phyloP scores from a whole-genome alignment of 495 filamentous ascomycete species.

The Copromyces sp. region DNA sequence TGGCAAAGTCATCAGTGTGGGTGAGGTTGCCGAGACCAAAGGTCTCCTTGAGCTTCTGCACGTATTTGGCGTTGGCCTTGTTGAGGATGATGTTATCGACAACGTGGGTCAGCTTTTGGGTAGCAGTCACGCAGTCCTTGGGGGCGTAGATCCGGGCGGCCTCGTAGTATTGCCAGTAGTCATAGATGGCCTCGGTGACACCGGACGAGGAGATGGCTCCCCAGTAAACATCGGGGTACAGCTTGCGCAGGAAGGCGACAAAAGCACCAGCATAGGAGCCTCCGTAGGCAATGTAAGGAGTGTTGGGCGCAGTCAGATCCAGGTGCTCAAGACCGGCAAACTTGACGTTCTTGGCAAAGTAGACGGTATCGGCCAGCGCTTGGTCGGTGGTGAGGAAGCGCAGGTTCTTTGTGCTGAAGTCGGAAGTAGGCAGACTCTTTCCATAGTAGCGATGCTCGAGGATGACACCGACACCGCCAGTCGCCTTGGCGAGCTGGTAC shows the following conservation, averaged over 20 bases:
- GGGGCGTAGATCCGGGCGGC: slow-evolving; percentile 46
- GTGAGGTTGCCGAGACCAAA: slow-evolving; percentile 52
- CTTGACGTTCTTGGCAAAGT: slow-evolving; percentile 57
- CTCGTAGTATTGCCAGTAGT: slow-evolving; percentile 64
- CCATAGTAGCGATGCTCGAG: slow-evolving; percentile 72
- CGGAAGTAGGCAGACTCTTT: slow-evolving; percentile 43
- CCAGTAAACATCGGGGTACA: slow-evolving; percentile 60
- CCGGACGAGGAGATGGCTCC: slow-evolving; percentile 62
- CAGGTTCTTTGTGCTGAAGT: slow-evolving; percentile 54
- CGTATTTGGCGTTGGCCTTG: slow-evolving; percentile 30
- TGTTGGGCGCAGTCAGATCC: slow-evolving; percentile 46
- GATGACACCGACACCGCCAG: slow-evolving; percentile 60
- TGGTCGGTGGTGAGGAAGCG: slow-evolving; percentile 71
- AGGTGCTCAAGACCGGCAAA: slow-evolving; percentile 54
- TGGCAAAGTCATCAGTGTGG: slow-evolving; percentile 52
- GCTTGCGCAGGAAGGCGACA: slow-evolving; percentile 55
- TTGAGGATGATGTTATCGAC: slow-evolving; percentile 57
- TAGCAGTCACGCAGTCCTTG: slow-evolving; percentile 42
- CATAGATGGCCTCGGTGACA: slow-evolving; percentile 58
- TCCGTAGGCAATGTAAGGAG: slow-evolving; percentile 61
- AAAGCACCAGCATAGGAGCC: slow-evolving; percentile 68
- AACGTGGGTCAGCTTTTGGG: slow-evolving; percentile 48
- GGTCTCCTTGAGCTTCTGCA: slow-evolving; percentile 41
- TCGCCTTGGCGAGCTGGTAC: slow-evolving; percentile 49
- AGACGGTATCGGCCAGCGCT: slow-evolving; percentile 59